Evolutionary conservation across 2,329 filamentous ascomycete genomes (phyloP).

Genomic region (Penicillium hesseltinei): DNA sequence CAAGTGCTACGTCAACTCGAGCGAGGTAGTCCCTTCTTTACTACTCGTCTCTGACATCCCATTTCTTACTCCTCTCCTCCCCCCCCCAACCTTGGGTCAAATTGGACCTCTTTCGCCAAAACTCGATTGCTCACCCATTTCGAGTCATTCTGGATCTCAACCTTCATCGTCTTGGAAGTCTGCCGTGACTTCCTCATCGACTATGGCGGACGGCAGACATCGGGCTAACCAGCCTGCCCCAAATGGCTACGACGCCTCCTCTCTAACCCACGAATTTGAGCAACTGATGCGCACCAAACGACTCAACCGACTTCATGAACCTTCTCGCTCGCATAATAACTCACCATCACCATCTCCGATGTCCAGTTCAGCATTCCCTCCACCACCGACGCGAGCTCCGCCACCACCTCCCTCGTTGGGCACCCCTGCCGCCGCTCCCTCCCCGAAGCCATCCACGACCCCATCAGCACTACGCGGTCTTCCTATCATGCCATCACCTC

Average conservation of each 20-base stretch:
- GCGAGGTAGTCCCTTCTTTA: conserved; percentile 13
- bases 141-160: conserved; percentile 29
- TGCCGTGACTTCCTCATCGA: conserved; percentile 29
- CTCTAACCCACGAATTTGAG: conserved; percentile 80
- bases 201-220: conserved; percentile 41
- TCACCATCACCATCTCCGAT: conserved; percentile 56
- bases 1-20: conserved; percentile 9
- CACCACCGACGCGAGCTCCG: conserved; percentile 37
- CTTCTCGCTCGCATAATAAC: conserved; percentile 57
- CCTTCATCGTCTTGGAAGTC: conserved; percentile 11
- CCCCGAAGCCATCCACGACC: conserved; percentile 36
- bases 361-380: conserved; percentile 28
- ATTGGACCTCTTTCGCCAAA: conserved; percentile 6
- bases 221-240: conserved; percentile 29
- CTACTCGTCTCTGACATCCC: conserved; percentile 13
- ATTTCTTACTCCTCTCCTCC: conserved; percentile 7
- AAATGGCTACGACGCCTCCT: conserved; percentile 68
- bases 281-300: conserved; percentile 81
- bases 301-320: conserved; percentile 75
- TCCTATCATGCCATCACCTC: conserved; percentile 71
- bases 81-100: background rate
- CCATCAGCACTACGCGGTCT: conserved; percentile 52
- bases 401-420: conserved; percentile 36
- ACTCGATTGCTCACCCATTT: conserved; percentile 1
- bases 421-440: conserved; percentile 38